Evolutionary conservation across 495 filamentous ascomycete genomes (phyloP).

Genomic region (Tuber umbilicatum): DNA sequence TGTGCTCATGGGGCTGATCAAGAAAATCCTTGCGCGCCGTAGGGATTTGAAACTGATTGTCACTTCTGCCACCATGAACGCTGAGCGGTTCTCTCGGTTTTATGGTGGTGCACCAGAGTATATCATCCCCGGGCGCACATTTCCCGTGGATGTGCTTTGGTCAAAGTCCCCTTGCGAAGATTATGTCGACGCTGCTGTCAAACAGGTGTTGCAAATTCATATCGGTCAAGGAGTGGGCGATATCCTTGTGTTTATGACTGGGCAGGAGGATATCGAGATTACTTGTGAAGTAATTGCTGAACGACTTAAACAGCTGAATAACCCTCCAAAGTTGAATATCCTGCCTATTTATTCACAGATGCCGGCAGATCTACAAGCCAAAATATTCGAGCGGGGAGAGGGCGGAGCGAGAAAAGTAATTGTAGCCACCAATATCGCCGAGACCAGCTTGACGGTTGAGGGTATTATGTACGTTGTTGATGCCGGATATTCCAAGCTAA

Average conservation of each 20-base stretch:
- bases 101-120: conserved; percentile 98
- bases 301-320: conserved; percentile 81
- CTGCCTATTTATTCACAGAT: conserved; percentile 99
- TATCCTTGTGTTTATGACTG: conserved; percentile 98
- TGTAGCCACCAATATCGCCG: conserved; percentile 97
- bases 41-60: conserved; percentile 95
- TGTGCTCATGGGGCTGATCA: conserved; percentile 94
- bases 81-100: conserved; percentile 91
- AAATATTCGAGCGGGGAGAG: conserved; percentile 87
- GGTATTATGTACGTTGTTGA: conserved; percentile 99
- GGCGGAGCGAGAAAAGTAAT: conserved; percentile 94
- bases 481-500: conserved; percentile 90
- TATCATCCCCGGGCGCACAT: conserved; percentile 91
- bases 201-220: conserved; percentile 95
- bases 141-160: conserved; percentile 95
- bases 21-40: conserved; percentile 85
- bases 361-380: conserved; percentile 95
- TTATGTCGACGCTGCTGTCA: conserved; percentile 94
- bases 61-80: conserved; percentile 97
- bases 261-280: conserved; percentile 96
- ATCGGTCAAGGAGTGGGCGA: conserved; percentile 86
- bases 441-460: conserved; percentile 96
- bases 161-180: conserved; percentile 94
- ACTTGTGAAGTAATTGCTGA: conserved; percentile 92
- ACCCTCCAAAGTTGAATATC: conserved; percentile 89